Evolutionary conservation across 768 basidiomycete genomes (phyloP), one percentile per base, ranked within the genome.

Genomic region (Baorangia bicolor): DNA sequence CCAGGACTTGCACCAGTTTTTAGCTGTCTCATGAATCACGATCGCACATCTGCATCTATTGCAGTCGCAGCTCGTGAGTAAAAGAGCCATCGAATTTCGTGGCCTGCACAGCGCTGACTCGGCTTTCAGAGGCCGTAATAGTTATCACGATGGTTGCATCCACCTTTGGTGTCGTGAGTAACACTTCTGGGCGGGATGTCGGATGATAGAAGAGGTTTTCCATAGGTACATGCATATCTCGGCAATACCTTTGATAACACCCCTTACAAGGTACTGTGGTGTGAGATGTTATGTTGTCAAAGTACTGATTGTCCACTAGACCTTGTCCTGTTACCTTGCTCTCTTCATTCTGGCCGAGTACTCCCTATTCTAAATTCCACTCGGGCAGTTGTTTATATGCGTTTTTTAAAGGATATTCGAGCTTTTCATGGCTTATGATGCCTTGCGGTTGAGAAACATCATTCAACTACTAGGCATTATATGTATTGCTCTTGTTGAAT

Each of bases 271-370:
- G 88, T 82, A 58, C 16, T 21, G 40, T 31, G 18, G 14, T 30
- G 31, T 43, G 18, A 51, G 42, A 37, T 34, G 34, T 30, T 5
- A 9, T 30, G 4, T n/a, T 33, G 9, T 60, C 34, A 53, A 50
- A 44, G 54, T 41, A 49, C 55, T 59, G 57, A 69, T 34, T 18
- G 49, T 20, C 47, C 39, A 14, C 49, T 6, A 90, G 87, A 92
- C 91, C 13, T 69, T 92, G 50, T 86, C 90, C 58, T 92, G 91
- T 71, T 94, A 92, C 69, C 82, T 94, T 6, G 89, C 89, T 4
- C 76, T 94, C 8, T 94, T 92, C 69, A 85, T 86, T 25, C 76
- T 94, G 11, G 92, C 88, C 53, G 90, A 90, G 91, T 92, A 67
- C 48, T 82, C 72, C 35, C 37, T 49, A 16, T 45, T 34, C 44